These are phyloP conservation scores for Chaetomiaceae sp. DNA, from an alignment of 2,329 filamentous ascomycete genomes.

Conservation along the genomic window DNA sequence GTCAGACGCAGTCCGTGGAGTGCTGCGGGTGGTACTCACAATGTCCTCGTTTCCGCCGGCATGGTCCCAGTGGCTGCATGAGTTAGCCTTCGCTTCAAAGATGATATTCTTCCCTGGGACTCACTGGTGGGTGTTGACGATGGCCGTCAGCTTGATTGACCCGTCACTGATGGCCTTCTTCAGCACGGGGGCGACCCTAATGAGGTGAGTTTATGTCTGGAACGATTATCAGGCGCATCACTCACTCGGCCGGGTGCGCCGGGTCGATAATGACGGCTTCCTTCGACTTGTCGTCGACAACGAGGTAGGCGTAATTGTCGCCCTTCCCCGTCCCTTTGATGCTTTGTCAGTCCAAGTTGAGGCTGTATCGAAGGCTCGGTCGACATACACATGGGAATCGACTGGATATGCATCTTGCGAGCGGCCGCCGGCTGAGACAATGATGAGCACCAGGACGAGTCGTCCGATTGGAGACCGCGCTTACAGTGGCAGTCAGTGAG, in stretches of 20 bases:
- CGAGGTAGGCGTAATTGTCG: constrained; percentile 83
- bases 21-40: constrained; percentile 43
- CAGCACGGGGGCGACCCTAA: constrained; percentile 58
- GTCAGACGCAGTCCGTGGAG: constrained; percentile 27
- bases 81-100: neutral
- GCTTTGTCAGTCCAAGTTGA: neutral
- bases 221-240: neutral
- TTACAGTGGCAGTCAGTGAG: constrained; percentile 9
- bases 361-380: neutral
- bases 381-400: constrained; percentile 79
- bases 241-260: constrained; percentile 72
- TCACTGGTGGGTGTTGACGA: constrained; percentile 97
- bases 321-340: constrained; percentile 65
- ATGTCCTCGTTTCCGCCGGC: constrained; percentile 85
- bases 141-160: constrained; percentile 76
- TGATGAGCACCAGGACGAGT: neutral
- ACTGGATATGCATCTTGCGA: constrained; percentile 76
- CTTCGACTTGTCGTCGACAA: constrained; percentile 72
- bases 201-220: neutral
- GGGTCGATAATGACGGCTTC: constrained; percentile 78
- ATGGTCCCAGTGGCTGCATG: constrained; percentile 80
- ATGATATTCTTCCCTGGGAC: constrained; percentile 31
- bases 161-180: constrained; percentile 67
- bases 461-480: neutral
- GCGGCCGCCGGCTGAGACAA: constrained; percentile 22